Percentiles rank a stretch among this genome's conserved stretches.
These are phyloP conservation scores for Tremella fuciformis DNA, from an alignment of 768 basidiomycete genomes.

Conservation along the genomic window DNA sequence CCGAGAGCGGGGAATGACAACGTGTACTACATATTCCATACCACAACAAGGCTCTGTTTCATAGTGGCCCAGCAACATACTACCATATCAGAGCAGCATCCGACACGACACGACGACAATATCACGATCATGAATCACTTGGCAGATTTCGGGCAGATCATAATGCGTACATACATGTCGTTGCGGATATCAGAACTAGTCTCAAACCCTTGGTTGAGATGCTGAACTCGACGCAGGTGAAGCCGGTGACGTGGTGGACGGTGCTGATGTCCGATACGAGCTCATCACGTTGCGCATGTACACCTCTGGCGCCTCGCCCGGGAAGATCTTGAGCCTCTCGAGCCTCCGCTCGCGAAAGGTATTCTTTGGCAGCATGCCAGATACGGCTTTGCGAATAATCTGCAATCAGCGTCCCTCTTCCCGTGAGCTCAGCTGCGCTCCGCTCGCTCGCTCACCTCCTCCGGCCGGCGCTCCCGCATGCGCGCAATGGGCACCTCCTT, in stretches of 20 bases:
- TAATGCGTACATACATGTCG: no score
- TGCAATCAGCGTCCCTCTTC: slow-evolving; percentile 48
- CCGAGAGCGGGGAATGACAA: no score
- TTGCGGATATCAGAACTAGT: no score
- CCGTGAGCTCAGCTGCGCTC: no score
- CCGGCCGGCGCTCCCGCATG: slow-evolving; percentile 81
- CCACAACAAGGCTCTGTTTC: no score
- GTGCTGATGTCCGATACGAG: background rate
- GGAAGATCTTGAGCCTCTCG: slow-evolving; percentile 83
- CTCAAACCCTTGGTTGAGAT: background rate
- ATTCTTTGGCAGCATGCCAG: slow-evolving; percentile 99
- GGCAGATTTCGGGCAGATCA: no score
- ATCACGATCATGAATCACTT: no score
- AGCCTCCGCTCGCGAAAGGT: slow-evolving; percentile 84
- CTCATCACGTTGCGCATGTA: slow-evolving; percentile 4
- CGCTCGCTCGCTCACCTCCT: slow-evolving; percentile 63
- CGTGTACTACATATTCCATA: no score
- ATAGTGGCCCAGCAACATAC: no score
- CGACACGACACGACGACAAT: no score
- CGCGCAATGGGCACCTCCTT: slow-evolving; percentile 82
- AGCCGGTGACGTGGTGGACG: background rate
- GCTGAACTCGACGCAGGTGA: background rate
- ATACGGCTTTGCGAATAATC: slow-evolving; percentile 94
- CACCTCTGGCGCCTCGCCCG: slow-evolving; percentile 53
- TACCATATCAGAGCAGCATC: no score